Conservation (phyloP, 1,139 yeast species). For the Protomyces arabidopsidicola region DNA sequence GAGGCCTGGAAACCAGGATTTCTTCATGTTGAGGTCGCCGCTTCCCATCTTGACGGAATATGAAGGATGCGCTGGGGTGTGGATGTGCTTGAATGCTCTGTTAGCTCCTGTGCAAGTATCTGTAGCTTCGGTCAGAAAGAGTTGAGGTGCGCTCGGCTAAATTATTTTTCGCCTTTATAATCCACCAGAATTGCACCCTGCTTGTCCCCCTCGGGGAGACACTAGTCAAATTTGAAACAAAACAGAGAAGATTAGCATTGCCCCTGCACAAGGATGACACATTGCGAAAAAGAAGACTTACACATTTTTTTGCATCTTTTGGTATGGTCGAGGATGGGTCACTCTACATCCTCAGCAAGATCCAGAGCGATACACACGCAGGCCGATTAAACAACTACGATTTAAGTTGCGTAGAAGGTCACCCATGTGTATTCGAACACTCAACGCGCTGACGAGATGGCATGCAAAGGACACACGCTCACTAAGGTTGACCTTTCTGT, state of each 20-base stretch:
- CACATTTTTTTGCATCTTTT: not conserved
- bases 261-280: not conserved
- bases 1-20: slow-evolving; percentile 32
- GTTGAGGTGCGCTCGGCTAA: too few species aligned
- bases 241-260: slow-evolving; percentile 1
- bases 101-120: too few species aligned
- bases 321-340: not conserved
- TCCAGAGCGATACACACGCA: not conserved
- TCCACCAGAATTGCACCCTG: not conserved
- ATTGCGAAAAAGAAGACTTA: not conserved
- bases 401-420: too few species aligned
- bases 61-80: not conserved
- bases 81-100: not conserved
- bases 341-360: not conserved
- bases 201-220: not conserved
- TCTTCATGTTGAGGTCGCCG: slow-evolving; percentile 32
- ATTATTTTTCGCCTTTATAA: not conserved
- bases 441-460: not conserved
- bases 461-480: not conserved
- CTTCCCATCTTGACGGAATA: slow-evolving; percentile 30
- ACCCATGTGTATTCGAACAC: too few species aligned
- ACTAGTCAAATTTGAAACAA: not conserved
- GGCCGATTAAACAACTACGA: too few species aligned
- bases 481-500: too few species aligned
- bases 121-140: too few species aligned